These are phyloP conservation scores for Pseudognaphalium luteoalbum DNA, from an alignment of 129 eudicot genomes.

Conservation along the genomic window DNA sequence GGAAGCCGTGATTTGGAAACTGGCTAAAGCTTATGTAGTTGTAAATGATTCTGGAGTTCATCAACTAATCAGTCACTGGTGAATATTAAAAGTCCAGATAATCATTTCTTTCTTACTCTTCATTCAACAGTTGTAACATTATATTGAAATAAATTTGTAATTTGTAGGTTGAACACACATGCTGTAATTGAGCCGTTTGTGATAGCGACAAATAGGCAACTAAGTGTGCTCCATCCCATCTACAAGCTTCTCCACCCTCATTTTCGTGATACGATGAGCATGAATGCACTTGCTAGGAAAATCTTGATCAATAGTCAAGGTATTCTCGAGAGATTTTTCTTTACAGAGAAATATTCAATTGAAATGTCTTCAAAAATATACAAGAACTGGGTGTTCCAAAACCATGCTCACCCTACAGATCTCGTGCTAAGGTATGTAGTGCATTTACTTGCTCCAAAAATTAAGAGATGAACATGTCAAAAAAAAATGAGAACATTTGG, in stretches of 20 bases:
- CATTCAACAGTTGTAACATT: conserved; percentile 40
- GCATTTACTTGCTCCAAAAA: background rate
- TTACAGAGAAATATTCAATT: conserved; percentile 42
- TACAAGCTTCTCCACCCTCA: conserved; percentile 56
- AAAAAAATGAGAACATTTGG: no score
- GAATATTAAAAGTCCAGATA: background rate
- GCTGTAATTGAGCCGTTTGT: conserved; percentile 54
- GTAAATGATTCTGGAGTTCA: conserved; percentile 56
- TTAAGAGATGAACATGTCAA: background rate
- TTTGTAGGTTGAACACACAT: conserved; percentile 55
- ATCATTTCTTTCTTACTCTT: background rate
- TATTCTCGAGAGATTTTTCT: conserved; percentile 37
- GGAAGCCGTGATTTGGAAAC: conserved; percentile 45
- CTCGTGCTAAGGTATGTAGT: conserved; percentile 46
- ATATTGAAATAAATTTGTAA: conserved; percentile 31
- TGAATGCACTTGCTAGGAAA: conserved; percentile 47
- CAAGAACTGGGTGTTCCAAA: conserved; percentile 45
- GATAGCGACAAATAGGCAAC: conserved; percentile 52
- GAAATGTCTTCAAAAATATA: conserved; percentile 43
- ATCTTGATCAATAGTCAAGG: conserved; percentile 47
- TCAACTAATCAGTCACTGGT: conserved; percentile 53
- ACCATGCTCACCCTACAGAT: conserved; percentile 55
- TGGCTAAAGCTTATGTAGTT: conserved; percentile 51
- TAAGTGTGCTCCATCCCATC: conserved; percentile 59
- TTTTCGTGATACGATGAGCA: conserved; percentile 48